Conservation (phyloP, 1,284 basidiomycete genomes). For the Tilletia horrida region DNA sequence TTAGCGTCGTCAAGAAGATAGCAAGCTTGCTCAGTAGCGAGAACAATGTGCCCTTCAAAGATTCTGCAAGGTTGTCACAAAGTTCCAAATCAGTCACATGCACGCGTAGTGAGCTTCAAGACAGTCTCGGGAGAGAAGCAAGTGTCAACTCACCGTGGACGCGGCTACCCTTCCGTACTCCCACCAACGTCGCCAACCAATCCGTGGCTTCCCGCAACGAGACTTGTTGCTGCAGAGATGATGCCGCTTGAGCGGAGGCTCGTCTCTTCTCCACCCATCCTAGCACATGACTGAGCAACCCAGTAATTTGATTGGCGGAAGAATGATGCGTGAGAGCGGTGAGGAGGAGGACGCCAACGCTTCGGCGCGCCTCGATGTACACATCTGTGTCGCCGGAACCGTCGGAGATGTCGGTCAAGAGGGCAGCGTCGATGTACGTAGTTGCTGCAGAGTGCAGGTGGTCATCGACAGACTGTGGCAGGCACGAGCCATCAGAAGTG, state of each 20-base stretch:
- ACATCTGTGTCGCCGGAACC: slow-evolving; percentile 26
- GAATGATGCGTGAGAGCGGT: slow-evolving; percentile 48
- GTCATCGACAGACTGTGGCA: slow-evolving; percentile 35
- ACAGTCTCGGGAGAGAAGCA: not conserved
- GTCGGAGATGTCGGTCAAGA: slow-evolving; percentile 12
- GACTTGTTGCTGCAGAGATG: slow-evolving; percentile 3
- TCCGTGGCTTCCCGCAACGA: slow-evolving; percentile 29
- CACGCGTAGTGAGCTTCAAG: not conserved
- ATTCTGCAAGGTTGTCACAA: slow-evolving; percentile 20
- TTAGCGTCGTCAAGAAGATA: not conserved
- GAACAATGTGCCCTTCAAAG: slow-evolving; percentile 37
- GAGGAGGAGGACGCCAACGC: slow-evolving; percentile 38
- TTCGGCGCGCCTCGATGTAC: slow-evolving; percentile 24
- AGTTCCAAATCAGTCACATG: not conserved
- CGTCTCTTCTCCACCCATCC: slow-evolving; percentile 26
- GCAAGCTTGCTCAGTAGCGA: slow-evolving; percentile 31
- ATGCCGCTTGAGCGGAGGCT: not conserved
- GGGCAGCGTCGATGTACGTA: slow-evolving; percentile 31
- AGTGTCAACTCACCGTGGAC: slow-evolving; percentile 31
- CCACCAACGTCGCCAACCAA: slow-evolving; percentile 42
- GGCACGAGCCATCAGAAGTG: not conserved
- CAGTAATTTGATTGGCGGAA: slow-evolving; percentile 33
- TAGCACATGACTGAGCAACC: slow-evolving; percentile 35
- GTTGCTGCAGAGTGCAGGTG: slow-evolving; percentile 39
- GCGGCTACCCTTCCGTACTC: slow-evolving; percentile 48